Base-by-base conservation (phyloP, 345 rosid genomes). In the Clarkia xantiana region DNA sequence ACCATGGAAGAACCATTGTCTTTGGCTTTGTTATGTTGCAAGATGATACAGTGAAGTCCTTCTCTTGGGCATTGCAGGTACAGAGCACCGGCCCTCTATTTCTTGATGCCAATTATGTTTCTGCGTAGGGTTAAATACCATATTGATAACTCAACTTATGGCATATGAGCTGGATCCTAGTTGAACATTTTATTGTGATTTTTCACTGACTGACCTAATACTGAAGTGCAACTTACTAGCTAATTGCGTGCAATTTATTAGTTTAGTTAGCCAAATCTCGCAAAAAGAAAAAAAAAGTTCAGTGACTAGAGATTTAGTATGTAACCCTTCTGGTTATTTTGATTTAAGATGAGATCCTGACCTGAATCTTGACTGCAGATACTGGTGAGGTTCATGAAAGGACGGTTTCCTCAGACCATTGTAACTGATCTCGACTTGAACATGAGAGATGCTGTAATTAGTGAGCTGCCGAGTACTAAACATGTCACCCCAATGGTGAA, bases 41-140 rank as follows among this genome's bases (percentile, higher is more conserved):
- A 61, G 97, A 81, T 59, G 96, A 86, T 61, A 81, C 64, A 51
- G 61, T 58, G 36, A 60, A 58, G 47, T 79, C 97, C 22, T 83
- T 81, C 39, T 29, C 79, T 39, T 90, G 97, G 94, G 97, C 96
- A 58, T 67, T 86, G 67, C 95, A 90, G 97, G 97, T 88, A 76
- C 36, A 29, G 9, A 29, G 36, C 44, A 86, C 74, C 67, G 58
- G 57, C n/a, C n/a, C 51, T 8, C 55, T 65, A 16, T 64, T 67
- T 52, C 38, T 58, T 65, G 53, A 70, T 46, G 56, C 49, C 11
- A 18, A 18, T n/a, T 62, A 61, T 61, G 25, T 5, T 22, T 22
- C 25, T 22, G 25, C 25, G 2, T 22, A 22, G 25, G 5, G 2
- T 22, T 22, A 22, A 22, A 22, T 22, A 22, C 25, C 25, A 29